Evolutionary conservation across 1,284 basidiomycete species (phyloP), one percentile per base, ranked within the genome.

Genomic region (Fomitopsis betulina): DNA sequence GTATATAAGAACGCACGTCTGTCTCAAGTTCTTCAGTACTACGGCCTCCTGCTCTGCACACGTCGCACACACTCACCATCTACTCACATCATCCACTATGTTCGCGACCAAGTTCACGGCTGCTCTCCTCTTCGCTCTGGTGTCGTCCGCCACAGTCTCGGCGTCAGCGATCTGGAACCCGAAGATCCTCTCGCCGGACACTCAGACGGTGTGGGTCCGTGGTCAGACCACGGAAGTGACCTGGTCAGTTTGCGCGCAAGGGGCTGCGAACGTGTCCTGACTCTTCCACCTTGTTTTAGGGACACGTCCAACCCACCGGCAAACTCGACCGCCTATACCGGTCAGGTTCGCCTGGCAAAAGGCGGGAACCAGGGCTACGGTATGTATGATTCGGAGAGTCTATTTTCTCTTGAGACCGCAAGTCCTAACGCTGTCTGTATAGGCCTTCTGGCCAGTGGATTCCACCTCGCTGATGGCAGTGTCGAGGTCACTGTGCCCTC

Each of bases 261-360:
- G 1, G 8, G 17, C 7, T 9, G 19, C 23, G 3, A 30, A n/a
- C 32, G 23, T 3, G 10, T 33, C 27, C 7, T 35, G 45, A n/a
- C 8, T 21, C 15, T 50, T 50, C 37, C 27, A 23, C 19, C 23
- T 27, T 9, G 27, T 45, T 33, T 47, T 45, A 79, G 77, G 81
- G 64, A 82, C 60, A 72, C 68, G 2, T 70, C 75, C 5, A 60
- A 69, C 40, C 57, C 74, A 15, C 81, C 81, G 5, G 30, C 49
- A 2, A 62, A 80, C 23, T 76, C 84, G 63, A 82, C 81, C 12
- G 83, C 83, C 67, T 63, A 68, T 30, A 40, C 57, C 10, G 81
- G 82, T 12, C 23, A 49, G 55, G 69, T 84, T 33, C 71, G 72
- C 40, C 71, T 82, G 19, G 72, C 77, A 40, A 70, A 75, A 56